Percentiles rank a stretch among this genome's conserved stretches.
phyloP scores from a whole-genome alignment of 192 early-diverging fungal genomes.

The Bifiguratus adelaidae region DNA sequence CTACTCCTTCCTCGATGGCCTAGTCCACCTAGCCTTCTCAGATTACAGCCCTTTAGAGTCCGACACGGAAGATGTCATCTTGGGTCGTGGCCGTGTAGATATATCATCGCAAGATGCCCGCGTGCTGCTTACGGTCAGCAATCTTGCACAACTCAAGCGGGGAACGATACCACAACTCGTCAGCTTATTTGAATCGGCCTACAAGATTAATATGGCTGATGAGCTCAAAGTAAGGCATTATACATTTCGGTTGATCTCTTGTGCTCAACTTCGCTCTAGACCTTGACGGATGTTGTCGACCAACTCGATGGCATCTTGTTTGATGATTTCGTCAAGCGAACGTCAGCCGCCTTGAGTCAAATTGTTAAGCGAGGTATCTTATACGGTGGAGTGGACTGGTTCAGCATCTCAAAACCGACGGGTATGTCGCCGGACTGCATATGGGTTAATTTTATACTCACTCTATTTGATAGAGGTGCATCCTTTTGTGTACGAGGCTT shows the following conservation, averaged over 20 bases:
- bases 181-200: slow-evolving; percentile 56
- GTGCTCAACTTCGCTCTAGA: slow-evolving; percentile 16
- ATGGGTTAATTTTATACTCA: not conserved
- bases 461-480: slow-evolving; percentile 57
- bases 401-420: slow-evolving; percentile 55
- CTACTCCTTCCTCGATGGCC: slow-evolving; percentile 71
- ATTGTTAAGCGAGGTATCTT: slow-evolving; percentile 77
- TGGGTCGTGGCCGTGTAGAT: slow-evolving; percentile 3
- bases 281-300: slow-evolving; percentile 56
- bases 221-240: slow-evolving; percentile 39
- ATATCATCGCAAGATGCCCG: slow-evolving; percentile 39
- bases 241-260: not conserved
- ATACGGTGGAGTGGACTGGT: slow-evolving; percentile 84
- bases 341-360: slow-evolving; percentile 47
- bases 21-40: slow-evolving; percentile 56
- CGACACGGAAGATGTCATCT: slow-evolving; percentile 10
- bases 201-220: slow-evolving; percentile 41
- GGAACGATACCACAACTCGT: slow-evolving; percentile 69
- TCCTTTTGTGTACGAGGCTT: slow-evolving; percentile 76
- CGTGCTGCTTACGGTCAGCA: slow-evolving; percentile 76
- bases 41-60: slow-evolving; percentile 24
- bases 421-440: slow-evolving; percentile 28
- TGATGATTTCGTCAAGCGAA: slow-evolving; percentile 76
- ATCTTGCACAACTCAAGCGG: slow-evolving; percentile 62
- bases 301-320: slow-evolving; percentile 79